Base-by-base conservation (phyloP, 108 stramenopile species). In the Stephanodiscus minutulus region DNA sequence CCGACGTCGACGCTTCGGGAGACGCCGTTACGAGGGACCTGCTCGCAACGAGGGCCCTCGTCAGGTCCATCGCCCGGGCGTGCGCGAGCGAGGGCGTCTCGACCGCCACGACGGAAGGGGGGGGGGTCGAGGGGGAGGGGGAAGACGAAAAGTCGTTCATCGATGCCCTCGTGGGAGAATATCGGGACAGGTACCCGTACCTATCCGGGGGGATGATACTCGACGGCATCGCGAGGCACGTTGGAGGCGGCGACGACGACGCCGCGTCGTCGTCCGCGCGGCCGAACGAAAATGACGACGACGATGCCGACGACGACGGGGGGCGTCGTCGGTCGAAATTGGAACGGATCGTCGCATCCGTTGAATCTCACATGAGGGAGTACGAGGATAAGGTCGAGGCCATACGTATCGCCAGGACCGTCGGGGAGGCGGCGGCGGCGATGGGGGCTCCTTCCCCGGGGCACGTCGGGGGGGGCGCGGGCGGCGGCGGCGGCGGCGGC, bases 321-420 rank as follows among this genome's bases (percentile, higher is more conserved):
- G 20, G 36, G 33, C 35, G 12, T 43, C 27, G 24, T 21, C 1
- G 3, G 13, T 18, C 10, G 9, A 72, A 50, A 62, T 28, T 62
- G 3, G 70, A 20, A 1, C 48, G 48, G 22, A 50, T 31, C 37
- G 53, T 63, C 18, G n/a, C 60, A 35, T 33, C 39, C 9, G 31
- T 72, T 18, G 70, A 72, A 10, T 48, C 60, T 1, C 61, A 72
- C 22, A 72, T 72, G 70, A 53, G 62, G 12, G 24, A 52, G 13
- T 72, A 72, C 41, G 52, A 53, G n/a, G 61, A 50, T 0, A 62
- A 72, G 18, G 44, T 72, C 29, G 39, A 41, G 1, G 61, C 60
- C 24, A 37, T 41, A 62, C 18, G 41, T 7, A 37, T 21, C 7
- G 47, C n/a, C 4, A 55, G n/a, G 56, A 41, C 68, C 22, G 43